Base-by-base conservation (phyloP, 345 rosid genomes). In the Erucastrum elatum region DNA sequence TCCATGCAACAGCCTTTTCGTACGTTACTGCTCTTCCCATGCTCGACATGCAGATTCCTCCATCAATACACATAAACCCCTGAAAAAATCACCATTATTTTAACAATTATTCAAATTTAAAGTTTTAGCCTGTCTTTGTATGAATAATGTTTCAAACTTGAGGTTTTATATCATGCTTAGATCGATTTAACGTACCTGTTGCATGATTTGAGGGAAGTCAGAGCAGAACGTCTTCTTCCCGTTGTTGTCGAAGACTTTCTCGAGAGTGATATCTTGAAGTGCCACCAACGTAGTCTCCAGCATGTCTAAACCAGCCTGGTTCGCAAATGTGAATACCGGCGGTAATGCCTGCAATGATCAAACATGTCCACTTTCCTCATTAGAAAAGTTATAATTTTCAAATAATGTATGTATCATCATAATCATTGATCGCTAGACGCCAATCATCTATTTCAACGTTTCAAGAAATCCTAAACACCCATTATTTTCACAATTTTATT, bases 291-390 rank as follows among this genome's bases (percentile, higher is more conserved):
- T 93, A 53, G 99, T 95, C 87, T 95, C 99, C 21, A 95, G 88
- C 99, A 95, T 93, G 89, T 95, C 98, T 27, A 95, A 91, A 58
- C 99, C 97, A 53, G 97, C 98, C 75, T 95, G 99, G 81, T 95
- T 95, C 17, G 96, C 87, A 80, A 92, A 92, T 21, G 93, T 92
- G 76, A 92, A 92, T 51, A 88, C 85, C 2, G 91, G 89, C 2
- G 93, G 92, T 71, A 81, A 80, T 53, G 88, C 90, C 97, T 90
- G 88, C 79, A 80, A 59, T 49, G 15, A 33, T 74, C 59, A 64
- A 79, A 66, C 66, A 68, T 58, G 63, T 55, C 39, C 61, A 68
- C 25, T 74, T 59, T 44, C 62, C 31, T 72, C 34, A 59, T 76
- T 60, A 76, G 15, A 41, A 33, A 55, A 31, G 0, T 56, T 11